Evolutionary conservation across 2,329 filamentous ascomycete genomes (phyloP), one percentile per base, ranked within the genome.

Genomic region (Leptographium lundbergii): DNA sequence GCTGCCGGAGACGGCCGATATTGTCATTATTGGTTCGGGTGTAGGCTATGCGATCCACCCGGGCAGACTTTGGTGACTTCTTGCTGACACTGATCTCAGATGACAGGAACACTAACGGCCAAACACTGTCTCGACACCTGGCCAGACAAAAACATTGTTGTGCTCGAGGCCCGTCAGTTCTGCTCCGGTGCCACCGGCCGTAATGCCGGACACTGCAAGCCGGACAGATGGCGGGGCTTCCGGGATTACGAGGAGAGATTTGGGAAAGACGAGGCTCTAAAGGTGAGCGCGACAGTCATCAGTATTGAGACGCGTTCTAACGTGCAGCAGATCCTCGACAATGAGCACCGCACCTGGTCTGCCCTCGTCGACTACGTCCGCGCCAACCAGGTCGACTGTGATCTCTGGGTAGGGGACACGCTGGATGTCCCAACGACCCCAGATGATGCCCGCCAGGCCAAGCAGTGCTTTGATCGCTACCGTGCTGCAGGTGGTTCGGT

Each of bases 151-250:
- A 54, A 11, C 11, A 27, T 58, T 11, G n/a, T 58, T 11, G 39
- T 58, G 5, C 51, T 58, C 2, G 57, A 58, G 24, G 57, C 57
- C 5, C 57, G 57, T 6, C n/a, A 58, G 39, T 58, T 58, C 57
- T 58, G 57, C 19, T 48, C 36, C 9, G 57, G 57, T 22, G 57
- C 57, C 4, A 58, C 57, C 6, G 57, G 57, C 27, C 51, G 57
- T 19, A 58, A 58, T n/a, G 57, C 57, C 39, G 57, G 57, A 27
- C 57, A 58, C 29, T 58, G 57, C 51, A 58, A 58, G 39, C 57
- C 57, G n/a, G 57, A 58, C 24, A 25, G 25, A 5, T 58, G 54
- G 54, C 25, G 29, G 6, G 54, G 54, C 5, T 56, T 56, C n/a
- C 25, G 17, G 2, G 24, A 29, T 1, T 56, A 56, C n/a, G 45